A percentile compares a stretch with the other conserved stretches of the same genome.
phyloP scores from a whole-genome alignment of 75 land plant species.

The Sequoiadendron giganteum region DNA sequence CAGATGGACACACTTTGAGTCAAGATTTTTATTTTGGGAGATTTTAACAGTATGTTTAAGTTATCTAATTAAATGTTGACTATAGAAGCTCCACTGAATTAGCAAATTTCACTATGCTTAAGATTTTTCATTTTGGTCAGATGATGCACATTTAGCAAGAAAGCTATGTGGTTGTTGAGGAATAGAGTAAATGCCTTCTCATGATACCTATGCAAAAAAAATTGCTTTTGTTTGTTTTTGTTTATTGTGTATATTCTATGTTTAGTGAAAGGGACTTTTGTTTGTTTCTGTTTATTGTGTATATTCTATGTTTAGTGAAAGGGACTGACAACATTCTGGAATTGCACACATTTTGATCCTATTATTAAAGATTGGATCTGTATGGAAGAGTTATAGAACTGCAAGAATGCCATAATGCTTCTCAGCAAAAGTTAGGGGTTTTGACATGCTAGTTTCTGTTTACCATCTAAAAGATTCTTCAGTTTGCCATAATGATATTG shows the following conservation, averaged over 20 bases:
- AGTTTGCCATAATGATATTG: not conserved
- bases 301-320: not conserved
- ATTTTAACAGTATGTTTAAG: too few relatives aligned
- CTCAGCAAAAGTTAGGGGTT: not conserved
- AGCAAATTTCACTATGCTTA: not conserved
- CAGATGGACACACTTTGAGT: not conserved
- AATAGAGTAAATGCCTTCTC: not conserved
- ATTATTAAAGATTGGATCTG: not conserved
- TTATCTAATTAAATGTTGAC: not conserved
- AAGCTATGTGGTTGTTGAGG: not conserved
- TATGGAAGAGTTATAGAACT: not conserved
- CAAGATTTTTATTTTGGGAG: not conserved
- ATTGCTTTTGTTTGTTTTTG: not conserved
- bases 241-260: not conserved
- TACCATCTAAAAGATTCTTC: not conserved
- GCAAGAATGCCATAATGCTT: not conserved
- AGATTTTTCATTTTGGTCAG: not conserved
- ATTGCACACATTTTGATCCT: not conserved
- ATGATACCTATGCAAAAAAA: not conserved
- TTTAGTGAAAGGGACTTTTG: not conserved
- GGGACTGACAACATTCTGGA: not conserved
- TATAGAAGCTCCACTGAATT: not conserved
- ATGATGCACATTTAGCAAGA: not conserved
- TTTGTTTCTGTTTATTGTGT: not conserved
- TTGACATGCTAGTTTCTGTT: not conserved